Evolutionary conservation across 139 green algal genomes (phyloP), one percentile per base, ranked within the genome.

Genomic region (Yamagishiella unicocca): DNA sequence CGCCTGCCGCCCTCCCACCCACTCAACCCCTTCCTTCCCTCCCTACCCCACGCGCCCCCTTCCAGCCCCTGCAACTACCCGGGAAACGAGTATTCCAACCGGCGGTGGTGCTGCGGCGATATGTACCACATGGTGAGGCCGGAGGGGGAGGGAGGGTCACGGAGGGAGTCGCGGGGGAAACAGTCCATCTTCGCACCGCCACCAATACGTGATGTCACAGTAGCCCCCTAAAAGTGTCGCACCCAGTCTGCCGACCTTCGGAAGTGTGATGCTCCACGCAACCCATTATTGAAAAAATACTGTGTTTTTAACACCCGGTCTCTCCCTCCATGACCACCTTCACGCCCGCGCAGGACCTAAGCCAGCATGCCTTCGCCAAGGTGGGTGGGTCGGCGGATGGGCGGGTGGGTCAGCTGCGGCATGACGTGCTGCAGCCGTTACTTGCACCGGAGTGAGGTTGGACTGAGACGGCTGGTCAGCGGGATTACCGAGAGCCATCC

Each of bases 21-120:
- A n/a, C n/a, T n/a, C n/a, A n/a, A n/a, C n/a, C n/a, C n/a, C n/a
- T n/a, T n/a, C n/a, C n/a, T n/a, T n/a, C n/a, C n/a, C n/a, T n/a
- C n/a, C n/a, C n/a, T n/a, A n/a, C n/a, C n/a, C n/a, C 50, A 58
- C 35, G 4, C 67, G 24, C 21, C 17, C 70, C 40, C 5, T 24
- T 24, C 6, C 70, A 77, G 79, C 58, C 53, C 64, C 6, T 70
- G 79, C 79, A 45, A 79, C 45, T 83, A 89, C 75, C 66, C 88
- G 17, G 54, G n/a, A n/a, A 87, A 90, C 31, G 67, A 19, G 17
- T 61, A 87, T 55, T 62, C n/a, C 54, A n/a, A n/a, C n/a, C n/a
- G n/a, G n/a, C n/a, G n/a, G n/a, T n/a, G n/a, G n/a, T n/a, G n/a
- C n/a, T n/a, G n/a, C n/a, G n/a, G n/a, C n/a, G n/a, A n/a, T n/a